Evolutionary conservation across 2,329 filamentous ascomycete genomes (phyloP).

Genomic region (Hypoxylon sp.): DNA sequence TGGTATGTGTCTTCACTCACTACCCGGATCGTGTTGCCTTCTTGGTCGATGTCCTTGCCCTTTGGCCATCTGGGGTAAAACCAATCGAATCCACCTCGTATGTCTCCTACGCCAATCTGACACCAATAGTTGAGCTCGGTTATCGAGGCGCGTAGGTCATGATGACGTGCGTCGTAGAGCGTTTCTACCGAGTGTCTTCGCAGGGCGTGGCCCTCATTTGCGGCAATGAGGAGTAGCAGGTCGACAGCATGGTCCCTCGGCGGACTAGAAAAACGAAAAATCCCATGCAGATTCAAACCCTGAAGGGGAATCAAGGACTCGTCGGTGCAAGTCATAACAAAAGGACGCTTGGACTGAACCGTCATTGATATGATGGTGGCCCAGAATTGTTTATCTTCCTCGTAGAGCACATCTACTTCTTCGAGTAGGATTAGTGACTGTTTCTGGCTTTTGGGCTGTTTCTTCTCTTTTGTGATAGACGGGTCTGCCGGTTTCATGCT

Average conservation of each 20-base stretch:
- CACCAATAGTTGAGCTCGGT: slow-evolving; percentile 95
- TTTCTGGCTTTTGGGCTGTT: slow-evolving; percentile 69
- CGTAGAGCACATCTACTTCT: slow-evolving; percentile 92
- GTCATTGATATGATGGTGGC: slow-evolving; percentile 80
- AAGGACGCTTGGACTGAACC: slow-evolving; percentile 84
- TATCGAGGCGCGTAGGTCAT: slow-evolving; percentile 82
- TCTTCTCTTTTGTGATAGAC: slow-evolving; percentile 40
- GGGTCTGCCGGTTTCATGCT: slow-evolving; percentile 43
- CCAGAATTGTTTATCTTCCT: slow-evolving; percentile 98
- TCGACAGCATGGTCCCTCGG: slow-evolving; percentile 76
- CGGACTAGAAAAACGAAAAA: slow-evolving; percentile 77
- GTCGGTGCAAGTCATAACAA: slow-evolving; percentile 95
- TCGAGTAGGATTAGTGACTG: slow-evolving; percentile 95
- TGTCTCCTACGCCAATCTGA: slow-evolving; percentile 90
- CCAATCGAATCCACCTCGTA: slow-evolving; percentile 90
- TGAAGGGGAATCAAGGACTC: slow-evolving; percentile 81
- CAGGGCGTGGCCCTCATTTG: slow-evolving; percentile 87
- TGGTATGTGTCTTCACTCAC: slow-evolving; percentile 83
- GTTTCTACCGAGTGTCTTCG: slow-evolving; percentile 70
- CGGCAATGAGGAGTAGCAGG: slow-evolving; percentile 82
- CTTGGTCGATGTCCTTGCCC: slow-evolving; percentile 72
- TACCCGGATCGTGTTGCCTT: slow-evolving; percentile 76
- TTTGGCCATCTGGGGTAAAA: slow-evolving; percentile 80
- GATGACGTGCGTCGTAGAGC: slow-evolving; percentile 73
- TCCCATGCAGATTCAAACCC: slow-evolving; percentile 80